Evolutionary conservation across 2,329 filamentous ascomycete genomes (phyloP), one percentile per base, ranked within the genome.

Genomic region (Fusarium marasasianum): DNA sequence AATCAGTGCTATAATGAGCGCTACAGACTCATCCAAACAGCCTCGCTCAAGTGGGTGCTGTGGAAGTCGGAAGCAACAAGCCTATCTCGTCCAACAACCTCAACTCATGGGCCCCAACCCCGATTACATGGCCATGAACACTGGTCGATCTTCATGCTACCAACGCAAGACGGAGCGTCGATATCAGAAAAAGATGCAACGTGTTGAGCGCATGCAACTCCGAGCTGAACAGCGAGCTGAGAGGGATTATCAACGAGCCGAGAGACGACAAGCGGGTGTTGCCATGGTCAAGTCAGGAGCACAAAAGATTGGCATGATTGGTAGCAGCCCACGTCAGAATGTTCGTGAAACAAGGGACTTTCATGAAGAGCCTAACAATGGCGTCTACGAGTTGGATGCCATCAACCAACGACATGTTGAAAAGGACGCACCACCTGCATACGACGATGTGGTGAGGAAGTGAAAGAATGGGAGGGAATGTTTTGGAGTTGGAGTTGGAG

Each of bases 371-470:
- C 14, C 59, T 8, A 69, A 37, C 12, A 41, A 69, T 35, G 41
- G 41, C n/a, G n/a, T n/a, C n/a, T 71, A 68, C 33, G 73, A 70
- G 40, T 24, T 59, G 47, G 48, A 45, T 48, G 43, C 43, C 6
- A 31, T 62, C 3, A 62, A 69, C 44, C 51, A 69, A 14, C 63
- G 31, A 24, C 29, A 67, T 15, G n/a, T 26, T 33, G 47, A 56
- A 29, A 47, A 44, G n/a, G 74, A 74, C 41, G 66, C 53, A 43
- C 77, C 76, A 18, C 76, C 76, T 22, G 58, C 74, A 12, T 78
- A 78, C 29, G 74, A 79, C 11, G 66, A 77, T 20, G 62, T 63
- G 48, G 64, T 65, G 51, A 72, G 60, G 64, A 77, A 71, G 57
- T 63, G 37, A 62, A 22, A 43, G 45, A 6, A 33, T 24, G 26